phyloP scores from a whole-genome alignment of 108 stramenopile species.

The Cylindrotheca closterium region DNA sequence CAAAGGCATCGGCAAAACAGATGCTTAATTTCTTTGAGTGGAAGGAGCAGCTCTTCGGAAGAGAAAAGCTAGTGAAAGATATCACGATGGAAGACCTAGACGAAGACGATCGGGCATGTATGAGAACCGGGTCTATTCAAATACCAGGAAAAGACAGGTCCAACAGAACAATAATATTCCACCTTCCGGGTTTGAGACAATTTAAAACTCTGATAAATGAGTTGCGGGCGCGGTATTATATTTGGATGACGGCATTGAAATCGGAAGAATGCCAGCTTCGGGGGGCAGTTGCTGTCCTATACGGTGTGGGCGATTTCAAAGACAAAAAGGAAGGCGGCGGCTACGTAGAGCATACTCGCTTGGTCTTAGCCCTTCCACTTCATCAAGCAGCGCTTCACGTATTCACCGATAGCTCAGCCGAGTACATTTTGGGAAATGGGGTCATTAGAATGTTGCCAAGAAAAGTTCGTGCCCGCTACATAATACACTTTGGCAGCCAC shows the following conservation, averaged over 20 bases:
- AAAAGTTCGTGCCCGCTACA: neutral
- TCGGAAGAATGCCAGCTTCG: neutral
- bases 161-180: constrained; percentile 8
- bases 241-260: neutral
- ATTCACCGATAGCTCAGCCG: neutral
- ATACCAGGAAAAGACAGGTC: constrained; percentile 26
- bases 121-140: constrained; percentile 10
- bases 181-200: neutral
- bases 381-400: neutral
- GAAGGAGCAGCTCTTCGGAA: constrained; percentile 16
- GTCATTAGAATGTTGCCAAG: neutral
- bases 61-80: neutral
- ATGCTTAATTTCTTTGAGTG: constrained; percentile 14
- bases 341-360: neutral
- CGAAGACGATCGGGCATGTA: constrained; percentile 2
- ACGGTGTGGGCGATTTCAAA: neutral
- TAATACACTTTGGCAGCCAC: neutral
- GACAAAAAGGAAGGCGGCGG: neutral
- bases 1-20: constrained; percentile 10
- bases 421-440: neutral
- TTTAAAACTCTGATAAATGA: neutral
- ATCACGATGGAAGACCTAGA: neutral
- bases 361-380: neutral
- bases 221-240: neutral
- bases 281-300: neutral